Evolutionary conservation across 2,329 filamentous ascomycete genomes (phyloP).

Genomic region (Fusarium algeriense): DNA sequence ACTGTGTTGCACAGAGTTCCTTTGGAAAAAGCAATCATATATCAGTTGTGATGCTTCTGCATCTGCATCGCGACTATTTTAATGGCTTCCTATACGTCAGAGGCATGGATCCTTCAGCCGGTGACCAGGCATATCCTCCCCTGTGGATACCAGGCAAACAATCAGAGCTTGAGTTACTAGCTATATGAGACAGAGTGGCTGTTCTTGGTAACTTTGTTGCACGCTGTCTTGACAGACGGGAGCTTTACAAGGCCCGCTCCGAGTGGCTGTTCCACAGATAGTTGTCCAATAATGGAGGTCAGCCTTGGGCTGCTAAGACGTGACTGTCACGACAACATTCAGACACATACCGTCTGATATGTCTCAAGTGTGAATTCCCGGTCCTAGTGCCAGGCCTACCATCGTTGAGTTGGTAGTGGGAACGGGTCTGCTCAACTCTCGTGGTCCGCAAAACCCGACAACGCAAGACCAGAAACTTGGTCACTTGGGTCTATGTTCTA

Average conservation of each 20-base stretch:
- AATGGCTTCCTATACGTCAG: slow-evolving; percentile 2
- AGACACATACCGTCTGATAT: background rate
- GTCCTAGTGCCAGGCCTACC: background rate
- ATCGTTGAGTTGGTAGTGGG: background rate
- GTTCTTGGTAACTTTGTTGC: slow-evolving; percentile 17
- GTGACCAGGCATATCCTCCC: slow-evolving; percentile 3
- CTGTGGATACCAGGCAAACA: slow-evolving; percentile 31
- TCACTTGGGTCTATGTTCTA: background rate
- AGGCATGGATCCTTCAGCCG: slow-evolving; percentile 9
- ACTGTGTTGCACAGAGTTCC: background rate
- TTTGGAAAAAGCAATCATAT: slow-evolving; percentile 23
- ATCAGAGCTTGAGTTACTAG: slow-evolving; percentile 18
- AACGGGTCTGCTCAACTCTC: background rate
- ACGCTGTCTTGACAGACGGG: slow-evolving; percentile 12
- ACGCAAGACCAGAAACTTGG: background rate
- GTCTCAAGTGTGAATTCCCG: background rate
- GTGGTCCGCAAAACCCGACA: background rate
- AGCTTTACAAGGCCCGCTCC: slow-evolving; percentile 35
- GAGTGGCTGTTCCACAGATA: slow-evolving; percentile 4
- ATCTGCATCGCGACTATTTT: slow-evolving; percentile 4
- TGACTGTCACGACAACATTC: background rate
- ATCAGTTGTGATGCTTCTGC: slow-evolving; percentile 9
- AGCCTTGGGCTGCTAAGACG: slow-evolving; percentile 5
- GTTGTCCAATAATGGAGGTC: slow-evolving; percentile 1
- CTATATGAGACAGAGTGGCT: slow-evolving; percentile 28